Evolutionary conservation across 1,139 yeast species (phyloP), one percentile per base, ranked within the genome.

Genomic region (Taiozyma sp.): DNA sequence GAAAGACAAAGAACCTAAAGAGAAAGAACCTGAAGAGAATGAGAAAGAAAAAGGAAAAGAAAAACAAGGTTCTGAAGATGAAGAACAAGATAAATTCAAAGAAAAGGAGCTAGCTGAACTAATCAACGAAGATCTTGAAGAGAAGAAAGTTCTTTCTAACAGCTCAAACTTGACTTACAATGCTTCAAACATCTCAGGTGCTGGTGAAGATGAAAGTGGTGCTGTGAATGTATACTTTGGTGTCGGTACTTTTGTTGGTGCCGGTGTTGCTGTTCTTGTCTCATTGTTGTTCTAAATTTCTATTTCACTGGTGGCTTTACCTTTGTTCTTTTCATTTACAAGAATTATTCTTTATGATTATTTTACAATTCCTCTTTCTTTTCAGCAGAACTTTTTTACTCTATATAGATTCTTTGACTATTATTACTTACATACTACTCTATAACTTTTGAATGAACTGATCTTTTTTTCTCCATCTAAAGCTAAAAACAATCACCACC

Each of bases 401-500:
- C n/a, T 37, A 37, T 37, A 37, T 21, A 37, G 41, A 32, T 13
- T 6, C 19, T 6, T 32, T 32, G 16, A n/a, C 13, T 6, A 9
- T 32, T 32, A 14, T n/a, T 14, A 32, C 6, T 19, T 19, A 19
- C 3, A 2, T 19, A 19, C 2, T 19, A 19, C 19, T 19, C 19
- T 19, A 19, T 6, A 10, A n/a, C 35, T n/a, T n/a, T n/a, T 24
- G 26, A 24, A 24, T 24, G 26, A 24, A 24, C 14, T 13, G 34
- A 30, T 14, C 35, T 32, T 4, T 32, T 32, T 14, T 32, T n/a
- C 19, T 32, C 16, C 13, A 30, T n/a, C 9, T 14, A 6, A 8
- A n/a, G 2, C 6, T 19, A 6, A 37, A 14, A 10, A n/a, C 4
- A 37, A 16, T 37, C 54, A 54, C 59, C 59, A 58, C 46, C 48